Base-by-base conservation (phyloP, 164 flowering plant genomes). In the Litsea cubeba region DNA sequence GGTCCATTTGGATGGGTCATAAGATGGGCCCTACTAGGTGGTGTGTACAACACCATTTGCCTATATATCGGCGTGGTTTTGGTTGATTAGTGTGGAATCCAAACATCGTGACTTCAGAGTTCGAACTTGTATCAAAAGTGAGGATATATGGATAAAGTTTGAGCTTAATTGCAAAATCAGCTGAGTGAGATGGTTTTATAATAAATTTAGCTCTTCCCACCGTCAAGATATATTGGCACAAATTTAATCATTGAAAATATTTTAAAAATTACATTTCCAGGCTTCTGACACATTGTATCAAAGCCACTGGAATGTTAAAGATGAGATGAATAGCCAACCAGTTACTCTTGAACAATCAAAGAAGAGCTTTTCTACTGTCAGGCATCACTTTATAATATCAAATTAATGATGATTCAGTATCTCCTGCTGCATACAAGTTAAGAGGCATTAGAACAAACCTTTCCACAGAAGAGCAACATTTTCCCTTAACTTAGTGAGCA, bases 391-490 rank as follows among this genome's bases (percentile, higher is more conserved):
- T 20, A 24, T 30, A 15, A 69, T 30, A 69, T 69, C 6, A 73
- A 6, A 65, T 25, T 49, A 25, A 46, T n/a, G 40, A 26, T 4
- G 20, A 50, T 12, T 63, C 23, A 4, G 14, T 15, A 15, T 54
- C 22, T 25, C 60, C 69, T 62, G 23, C 35, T 2, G 60, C 22
- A 68, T 40, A 30, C 69, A 68, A 60, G 50, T 15, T 28, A 35
- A 40, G 49, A 7, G 18, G n/a, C 6, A 22, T 60, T 54, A 74
- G 69, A 79, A 73, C 83, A 75, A 67, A 95, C 99, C 98, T 93
- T 83, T 80, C 86, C 87, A 84, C 64, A 95, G 66, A 10, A 87
- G 17, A 20, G 90, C 82, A 79, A 90, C 72, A 77, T 95, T 95
- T 58, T 83, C 76, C 77, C 74, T 80, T 40, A 82, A 71, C 75